A percentile compares a stretch with the other conserved stretches of the same genome.
These are phyloP conservation scores for Saccharomycopsis sp. DNA, from an alignment of 805 yeast species.

Conservation along the genomic window DNA sequence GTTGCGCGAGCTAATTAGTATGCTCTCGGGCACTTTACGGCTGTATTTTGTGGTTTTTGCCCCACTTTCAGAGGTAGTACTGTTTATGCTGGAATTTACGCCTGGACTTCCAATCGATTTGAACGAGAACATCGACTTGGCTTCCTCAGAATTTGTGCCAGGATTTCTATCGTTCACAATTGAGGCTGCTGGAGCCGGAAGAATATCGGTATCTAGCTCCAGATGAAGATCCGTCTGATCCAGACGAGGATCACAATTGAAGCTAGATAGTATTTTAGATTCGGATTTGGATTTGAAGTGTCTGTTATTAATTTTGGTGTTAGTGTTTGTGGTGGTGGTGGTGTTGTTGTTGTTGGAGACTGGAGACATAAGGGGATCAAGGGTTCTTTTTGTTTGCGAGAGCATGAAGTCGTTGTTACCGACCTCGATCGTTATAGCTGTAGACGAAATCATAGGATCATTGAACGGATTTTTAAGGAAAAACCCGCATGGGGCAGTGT, in stretches of 20 bases:
- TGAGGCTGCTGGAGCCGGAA: conserved; percentile 1
- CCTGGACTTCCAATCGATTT: background rate
- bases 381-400: background rate
- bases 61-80: background rate
- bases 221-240: background rate
- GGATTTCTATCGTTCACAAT: background rate
- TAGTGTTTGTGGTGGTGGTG: background rate
- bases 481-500: background rate
- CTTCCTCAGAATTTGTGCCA: background rate
- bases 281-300: conserved; percentile 1
- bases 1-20: background rate
- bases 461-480: conserved; percentile 13
- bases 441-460: conserved; percentile 4
- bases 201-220: conserved; percentile 4
- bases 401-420: background rate
- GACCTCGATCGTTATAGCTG: background rate
- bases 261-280: background rate
- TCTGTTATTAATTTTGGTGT: background rate
- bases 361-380: background rate
- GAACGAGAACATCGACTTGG: background rate
- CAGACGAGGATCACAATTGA: conserved; percentile 1
- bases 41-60: background rate
- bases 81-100: background rate
- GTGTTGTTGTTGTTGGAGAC: background rate
- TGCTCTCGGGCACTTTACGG: conserved; percentile 12